Evolutionary conservation across 176 grass and related monocot species (phyloP), one percentile per base, ranked within the genome.

Genomic region (Aegilops longissima): DNA sequence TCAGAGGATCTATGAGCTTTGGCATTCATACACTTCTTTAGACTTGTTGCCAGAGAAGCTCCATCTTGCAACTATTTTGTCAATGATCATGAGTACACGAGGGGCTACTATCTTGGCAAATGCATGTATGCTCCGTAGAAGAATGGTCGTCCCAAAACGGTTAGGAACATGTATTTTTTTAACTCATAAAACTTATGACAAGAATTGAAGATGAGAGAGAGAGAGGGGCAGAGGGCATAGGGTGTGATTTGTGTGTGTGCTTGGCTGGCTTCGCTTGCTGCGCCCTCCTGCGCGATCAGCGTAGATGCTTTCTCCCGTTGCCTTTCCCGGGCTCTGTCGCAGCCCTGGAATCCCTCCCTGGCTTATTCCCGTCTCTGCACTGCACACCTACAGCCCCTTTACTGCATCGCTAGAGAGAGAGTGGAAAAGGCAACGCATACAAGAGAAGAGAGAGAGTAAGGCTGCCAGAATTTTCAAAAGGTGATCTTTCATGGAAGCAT

Each of bases 391-490:
- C 81, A 12, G 3, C 44, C 56, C 62, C 30, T 79, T 66, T 49
- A 81, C 25, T 81, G 27, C 27, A 64, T 68, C 10, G 12, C 42
- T 51, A 34, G 42, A n/a, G 40, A 33, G 39, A 81, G 10, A 52
- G 42, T 1, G 25, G 25, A 8, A 66, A 67, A 33, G 78, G 62
- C 39, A 8, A 63, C 6, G 39, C 25, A 47, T 17, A 12, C 38
- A 49, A 12, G 79, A 33, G 25, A 21, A 33, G 25, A 21, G 62
- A 67, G 9, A 8, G 63, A 27, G 21, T 67, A 77, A 77, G 74
- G 74, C 74, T 23, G 80, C 29, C n/a, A 69, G 42, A 67, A 52
- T 69, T 69, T 82, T 82, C 42, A 82, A 23, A 52, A 69, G 18
- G 42, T 82, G 6, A 69, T 69, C 44, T 82, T 31, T 5, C 18